These are phyloP conservation scores for Lupinus albus DNA, from an alignment of 306 rosid genomes.

Conservation along the genomic window DNA sequence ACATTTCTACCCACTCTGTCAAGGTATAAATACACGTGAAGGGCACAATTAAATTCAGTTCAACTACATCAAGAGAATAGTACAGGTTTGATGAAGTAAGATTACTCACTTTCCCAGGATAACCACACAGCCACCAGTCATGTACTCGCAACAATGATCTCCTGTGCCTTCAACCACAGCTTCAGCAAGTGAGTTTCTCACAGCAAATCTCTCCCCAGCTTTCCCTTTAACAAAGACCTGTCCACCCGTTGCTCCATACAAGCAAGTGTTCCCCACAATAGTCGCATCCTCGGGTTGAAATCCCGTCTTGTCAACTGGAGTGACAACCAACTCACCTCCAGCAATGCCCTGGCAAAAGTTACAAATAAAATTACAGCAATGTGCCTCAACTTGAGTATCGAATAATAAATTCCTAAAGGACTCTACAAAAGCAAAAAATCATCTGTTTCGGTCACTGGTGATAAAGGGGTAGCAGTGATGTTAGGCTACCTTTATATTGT, in stretches of 20 bases:
- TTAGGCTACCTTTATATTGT: conserved; percentile 10
- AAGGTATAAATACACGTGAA: conserved; percentile 41
- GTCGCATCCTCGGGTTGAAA: conserved; percentile 93
- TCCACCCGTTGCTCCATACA: conserved; percentile 99
- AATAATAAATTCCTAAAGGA: conserved; percentile 10
- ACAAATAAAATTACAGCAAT: conserved; percentile 43
- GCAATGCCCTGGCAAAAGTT: conserved; percentile 78
- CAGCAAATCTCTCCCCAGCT: conserved; percentile 98
- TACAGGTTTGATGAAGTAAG: conserved; percentile 38
- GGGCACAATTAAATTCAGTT: conserved; percentile 26
- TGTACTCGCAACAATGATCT: conserved; percentile 95
- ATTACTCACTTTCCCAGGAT: conserved; percentile 90
- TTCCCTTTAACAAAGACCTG: conserved; percentile 90
- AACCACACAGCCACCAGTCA: conserved; percentile 98
- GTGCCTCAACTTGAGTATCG: conserved; percentile 20
- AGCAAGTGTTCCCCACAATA: conserved; percentile 95
- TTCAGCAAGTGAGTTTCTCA: conserved; percentile 95
- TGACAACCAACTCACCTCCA: conserved; percentile 91
- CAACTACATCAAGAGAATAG: conserved; percentile 23
- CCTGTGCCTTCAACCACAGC: conserved; percentile 99
- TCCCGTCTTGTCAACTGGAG: conserved; percentile 81
- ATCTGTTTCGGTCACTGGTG: conserved; percentile 20
- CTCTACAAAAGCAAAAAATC: conserved; percentile 17
- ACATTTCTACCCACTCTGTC: conserved; percentile 99
- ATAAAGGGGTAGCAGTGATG: background rate